Percentiles rank a stretch among this genome's conserved stretches.
Evolutionary conservation across 2,329 filamentous ascomycete genomes (phyloP).

Genomic region (Fusarium sp.): DNA sequence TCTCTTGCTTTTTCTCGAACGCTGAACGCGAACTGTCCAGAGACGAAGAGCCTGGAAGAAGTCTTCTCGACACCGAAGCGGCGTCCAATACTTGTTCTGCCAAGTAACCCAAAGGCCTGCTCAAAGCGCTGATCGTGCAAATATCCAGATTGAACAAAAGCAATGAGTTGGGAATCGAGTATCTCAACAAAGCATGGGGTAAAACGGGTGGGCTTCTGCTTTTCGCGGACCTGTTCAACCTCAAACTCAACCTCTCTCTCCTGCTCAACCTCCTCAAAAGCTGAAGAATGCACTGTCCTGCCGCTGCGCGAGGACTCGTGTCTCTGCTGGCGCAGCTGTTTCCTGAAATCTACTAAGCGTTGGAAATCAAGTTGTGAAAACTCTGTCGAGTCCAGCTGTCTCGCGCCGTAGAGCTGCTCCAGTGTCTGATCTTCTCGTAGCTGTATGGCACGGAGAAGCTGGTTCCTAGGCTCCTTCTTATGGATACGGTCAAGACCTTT

Average conservation of each 20-base stretch:
- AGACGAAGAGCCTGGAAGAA: conserved; percentile 50
- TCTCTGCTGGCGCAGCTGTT: neutral
- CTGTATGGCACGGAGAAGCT: conserved; percentile 45
- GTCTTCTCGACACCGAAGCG: conserved; percentile 42
- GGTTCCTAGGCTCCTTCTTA: conserved; percentile 47
- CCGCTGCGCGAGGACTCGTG: neutral
- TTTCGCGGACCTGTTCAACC: conserved; percentile 67
- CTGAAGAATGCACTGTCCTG: conserved; percentile 53
- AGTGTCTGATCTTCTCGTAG: conserved; percentile 69
- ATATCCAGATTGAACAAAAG: conserved; percentile 59
- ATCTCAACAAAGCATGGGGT: conserved; percentile 58
- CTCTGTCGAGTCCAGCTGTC: conserved; percentile 3
- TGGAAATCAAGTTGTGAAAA: neutral
- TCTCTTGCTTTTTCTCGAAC: neutral
- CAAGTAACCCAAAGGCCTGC: conserved; percentile 56
- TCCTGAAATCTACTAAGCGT: neutral
- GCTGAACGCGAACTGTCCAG: conserved; percentile 19
- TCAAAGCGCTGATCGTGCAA: conserved; percentile 41
- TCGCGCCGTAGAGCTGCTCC: conserved; percentile 65
- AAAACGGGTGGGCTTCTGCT: conserved; percentile 59
- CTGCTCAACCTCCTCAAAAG: conserved; percentile 70
- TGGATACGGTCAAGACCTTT: conserved; percentile 56
- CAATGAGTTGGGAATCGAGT: conserved; percentile 52
- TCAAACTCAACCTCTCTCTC: conserved; percentile 71
- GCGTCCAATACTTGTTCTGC: conserved; percentile 48